These are phyloP conservation scores for Fusarium coffeatum DNA, from an alignment of 2,329 filamentous ascomycete species.

Conservation along the genomic window DNA sequence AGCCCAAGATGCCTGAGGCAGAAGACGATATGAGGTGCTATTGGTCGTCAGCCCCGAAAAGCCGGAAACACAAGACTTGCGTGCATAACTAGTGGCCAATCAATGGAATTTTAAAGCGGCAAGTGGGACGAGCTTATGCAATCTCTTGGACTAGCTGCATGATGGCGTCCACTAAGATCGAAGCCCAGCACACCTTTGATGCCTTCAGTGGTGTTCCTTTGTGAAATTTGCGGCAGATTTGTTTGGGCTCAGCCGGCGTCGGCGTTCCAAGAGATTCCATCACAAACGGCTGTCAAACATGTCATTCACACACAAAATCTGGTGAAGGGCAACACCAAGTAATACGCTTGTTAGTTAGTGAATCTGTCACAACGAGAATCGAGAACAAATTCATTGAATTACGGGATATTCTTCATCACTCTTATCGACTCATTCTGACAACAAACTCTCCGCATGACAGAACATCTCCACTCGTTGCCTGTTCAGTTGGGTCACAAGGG, in stretches of 20 bases:
- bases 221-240: conserved; percentile 30
- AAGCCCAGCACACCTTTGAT: conserved; percentile 12
- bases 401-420: background rate
- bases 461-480: background rate
- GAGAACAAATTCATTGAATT: background rate
- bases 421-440: background rate
- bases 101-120: background rate
- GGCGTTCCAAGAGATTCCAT: conserved; percentile 30
- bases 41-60: conserved; percentile 28
- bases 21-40: background rate
- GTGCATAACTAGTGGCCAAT: conserved; percentile 42
- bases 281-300: background rate
- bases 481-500: conserved; percentile 1
- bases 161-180: conserved; percentile 15
- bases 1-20: conserved; percentile 47
- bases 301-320: conserved; percentile 13
- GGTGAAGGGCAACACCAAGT: background rate
- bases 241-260: conserved; percentile 27
- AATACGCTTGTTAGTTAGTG: background rate
- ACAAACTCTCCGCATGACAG: background rate
- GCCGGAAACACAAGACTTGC: conserved; percentile 39
- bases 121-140: conserved; percentile 28
- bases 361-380: background rate
- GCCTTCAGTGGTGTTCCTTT: conserved; percentile 1
- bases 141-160: conserved; percentile 28